Base-by-base conservation (phyloP, 768 basidiomycete species). In the Mycena epipterygia region DNA sequence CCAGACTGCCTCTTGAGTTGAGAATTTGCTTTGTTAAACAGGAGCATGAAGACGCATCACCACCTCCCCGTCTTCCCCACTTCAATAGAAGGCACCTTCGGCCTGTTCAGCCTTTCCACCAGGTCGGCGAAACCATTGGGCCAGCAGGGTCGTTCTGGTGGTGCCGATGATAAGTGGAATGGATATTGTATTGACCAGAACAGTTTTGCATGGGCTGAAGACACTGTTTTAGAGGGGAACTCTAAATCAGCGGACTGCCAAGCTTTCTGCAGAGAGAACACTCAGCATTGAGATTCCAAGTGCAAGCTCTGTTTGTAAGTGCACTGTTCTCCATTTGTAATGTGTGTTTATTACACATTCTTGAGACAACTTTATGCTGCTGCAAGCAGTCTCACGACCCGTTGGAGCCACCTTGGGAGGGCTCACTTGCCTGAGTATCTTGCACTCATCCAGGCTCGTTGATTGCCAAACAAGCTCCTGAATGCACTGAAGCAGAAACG, bases 1-100 rank as follows among this genome's bases (percentile, higher is more conserved):
- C 37, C 56, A 57, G 13, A 57, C 35, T 57, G 25, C 37, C 39
- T 57, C 37, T 57, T 57, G 56, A 57, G 56, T 57, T 57, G 17
- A 57, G n/a, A 41, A 57, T 39, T 57, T 39, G 56, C 56, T 57
- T 11, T 17, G 48, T 49, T 49, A 49, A 25, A 23, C 48, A 49
- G 48, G 48, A 49, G 14, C 12, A 49, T 49, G 44, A 48, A 48
- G 44, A 48, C 8, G 44, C 44, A 48, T 49, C 48, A 49, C 48
- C 48, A 25, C 48, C 48, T 49, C 48, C 23, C 48, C 48, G 27
- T 49, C 27, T 12, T 25, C 46, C 46, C 46, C 46, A 48, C 12
- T 25, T 49, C 17, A 49, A 49, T 42, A 42, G 41, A 42, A 42
- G 41, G 41, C 5, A 19, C 7, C 14, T 16, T 42, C 41, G 14